A percentile compares a stretch with the other conserved stretches of the same genome.
These are phyloP conservation scores for Coemansia sp. DNA, from an alignment of 192 early-diverging fungal genomes.

Conservation along the genomic window DNA sequence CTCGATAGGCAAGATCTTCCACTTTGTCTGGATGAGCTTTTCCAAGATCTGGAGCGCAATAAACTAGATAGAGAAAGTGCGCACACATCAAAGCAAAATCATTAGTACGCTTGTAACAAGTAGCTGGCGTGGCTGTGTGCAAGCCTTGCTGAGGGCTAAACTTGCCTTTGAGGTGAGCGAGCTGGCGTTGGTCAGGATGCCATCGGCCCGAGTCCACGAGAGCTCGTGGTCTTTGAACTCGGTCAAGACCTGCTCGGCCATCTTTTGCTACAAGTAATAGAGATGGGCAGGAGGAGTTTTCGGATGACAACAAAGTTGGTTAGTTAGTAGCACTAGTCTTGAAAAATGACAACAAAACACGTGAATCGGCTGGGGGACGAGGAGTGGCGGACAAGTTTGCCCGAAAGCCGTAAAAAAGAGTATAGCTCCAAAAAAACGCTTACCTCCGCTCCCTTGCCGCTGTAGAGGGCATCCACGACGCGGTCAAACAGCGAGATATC, in stretches of 20 bases:
- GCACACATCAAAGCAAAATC: background rate
- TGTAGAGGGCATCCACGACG: conserved; percentile 85
- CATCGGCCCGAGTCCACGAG: conserved; percentile 94
- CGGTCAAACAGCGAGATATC: conserved; percentile 87
- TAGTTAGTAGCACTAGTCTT: conserved; percentile 1
- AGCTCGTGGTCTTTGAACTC: conserved; percentile 96
- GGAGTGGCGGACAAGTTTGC: background rate
- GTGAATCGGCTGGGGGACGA: background rate
- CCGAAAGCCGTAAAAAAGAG: background rate
- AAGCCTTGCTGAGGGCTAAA: background rate
- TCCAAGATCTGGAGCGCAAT: conserved; percentile 94
- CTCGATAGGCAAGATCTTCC: conserved; percentile 90
- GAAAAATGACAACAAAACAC: background rate
- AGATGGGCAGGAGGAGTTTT: no score
- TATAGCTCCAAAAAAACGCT: conserved; percentile 10
- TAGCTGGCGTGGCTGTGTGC: background rate
- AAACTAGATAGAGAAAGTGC: conserved; percentile 60
- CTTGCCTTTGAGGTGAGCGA: conserved; percentile 85
- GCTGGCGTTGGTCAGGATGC: conserved; percentile 83
- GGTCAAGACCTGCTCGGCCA: conserved; percentile 84
- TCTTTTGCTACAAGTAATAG: conserved; percentile 69
- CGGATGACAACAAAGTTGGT: conserved; percentile 6
- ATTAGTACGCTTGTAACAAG: background rate
- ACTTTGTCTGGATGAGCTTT: conserved; percentile 93
- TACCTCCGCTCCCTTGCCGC: conserved; percentile 76